Percentiles rank a stretch among this genome's conserved stretches.
phyloP scores from a whole-genome alignment of 2,329 filamentous ascomycete species.

The Balansia obtecta region DNA sequence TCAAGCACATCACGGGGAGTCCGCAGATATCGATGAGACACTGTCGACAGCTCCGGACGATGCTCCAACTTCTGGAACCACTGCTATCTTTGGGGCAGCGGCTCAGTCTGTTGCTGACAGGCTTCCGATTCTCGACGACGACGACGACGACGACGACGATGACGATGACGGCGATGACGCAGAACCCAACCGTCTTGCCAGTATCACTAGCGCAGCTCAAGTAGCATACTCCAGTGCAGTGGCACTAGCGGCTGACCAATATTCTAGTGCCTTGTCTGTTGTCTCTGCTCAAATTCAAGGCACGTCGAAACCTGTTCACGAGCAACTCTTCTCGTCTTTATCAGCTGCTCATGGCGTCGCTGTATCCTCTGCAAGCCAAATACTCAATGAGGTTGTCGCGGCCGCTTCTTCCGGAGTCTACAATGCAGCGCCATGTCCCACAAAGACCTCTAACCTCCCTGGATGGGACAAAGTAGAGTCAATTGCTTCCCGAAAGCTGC shows the following conservation, averaged over 20 bases:
- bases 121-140: conserved; percentile 33
- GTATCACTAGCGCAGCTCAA: conserved; percentile 32
- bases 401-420: conserved; percentile 38
- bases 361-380: conserved; percentile 46
- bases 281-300: conserved; percentile 57
- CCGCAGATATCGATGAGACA: neutral
- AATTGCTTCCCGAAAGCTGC: conserved; percentile 56
- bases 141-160: too few relatives aligned
- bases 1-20: neutral
- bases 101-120: conserved; percentile 37
- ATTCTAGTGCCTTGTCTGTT: conserved; percentile 53
- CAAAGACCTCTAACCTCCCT: conserved; percentile 26
- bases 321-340: conserved; percentile 57
- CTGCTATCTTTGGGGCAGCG: conserved; percentile 36
- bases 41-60: conserved; percentile 10
- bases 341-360: conserved; percentile 57
- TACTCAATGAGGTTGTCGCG: conserved; percentile 41
- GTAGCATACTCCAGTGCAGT: conserved; percentile 54
- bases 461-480: conserved; percentile 42
- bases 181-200: conserved; percentile 23
- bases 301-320: conserved; percentile 54
- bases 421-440: conserved; percentile 33
- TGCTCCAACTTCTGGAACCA: conserved; percentile 13
- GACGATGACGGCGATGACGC: conserved; percentile 26
- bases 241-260: conserved; percentile 53